Evolutionary conservation across 75 land plant species (phyloP).

Genomic region (Adiantum capillusveneris): DNA sequence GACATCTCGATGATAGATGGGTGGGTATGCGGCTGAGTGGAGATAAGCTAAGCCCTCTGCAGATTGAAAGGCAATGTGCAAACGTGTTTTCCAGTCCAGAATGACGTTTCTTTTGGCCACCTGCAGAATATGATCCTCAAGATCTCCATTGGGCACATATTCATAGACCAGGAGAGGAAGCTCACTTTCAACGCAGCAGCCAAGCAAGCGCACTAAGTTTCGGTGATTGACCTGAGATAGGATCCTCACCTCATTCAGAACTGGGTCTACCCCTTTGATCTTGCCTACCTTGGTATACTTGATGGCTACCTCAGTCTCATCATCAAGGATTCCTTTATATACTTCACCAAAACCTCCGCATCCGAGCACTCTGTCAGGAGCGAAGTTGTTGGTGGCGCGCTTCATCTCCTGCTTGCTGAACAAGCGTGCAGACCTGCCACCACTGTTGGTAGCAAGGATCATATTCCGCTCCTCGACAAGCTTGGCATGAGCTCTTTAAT

Average conservation of each 20-base stretch:
- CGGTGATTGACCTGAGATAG: slow-evolving; percentile 47
- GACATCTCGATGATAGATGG: slow-evolving; percentile 37
- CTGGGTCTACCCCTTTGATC: slow-evolving; percentile 37
- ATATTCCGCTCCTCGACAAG: slow-evolving; percentile 28
- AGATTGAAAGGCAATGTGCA: slow-evolving; percentile 25
- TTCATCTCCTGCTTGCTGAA: slow-evolving; percentile 52
- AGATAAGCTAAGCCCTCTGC: slow-evolving; percentile 30
- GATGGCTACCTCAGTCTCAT: slow-evolving; percentile 42
- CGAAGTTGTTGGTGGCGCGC: slow-evolving; percentile 45
- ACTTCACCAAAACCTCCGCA: slow-evolving; percentile 60
- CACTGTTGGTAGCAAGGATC: slow-evolving; percentile 32
- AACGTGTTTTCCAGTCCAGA: slow-evolving; percentile 26
- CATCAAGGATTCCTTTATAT: slow-evolving; percentile 42
- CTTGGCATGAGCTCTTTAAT: slow-evolving; percentile 18
- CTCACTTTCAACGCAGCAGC: slow-evolving; percentile 49
- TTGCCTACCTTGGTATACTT: slow-evolving; percentile 44
- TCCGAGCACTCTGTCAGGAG: slow-evolving; percentile 42
- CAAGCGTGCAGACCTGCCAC: slow-evolving; percentile 35
- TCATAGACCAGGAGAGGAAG: slow-evolving; percentile 50
- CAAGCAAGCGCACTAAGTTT: slow-evolving; percentile 46
- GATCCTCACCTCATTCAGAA: slow-evolving; percentile 46
- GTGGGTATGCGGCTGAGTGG: slow-evolving; percentile 26
- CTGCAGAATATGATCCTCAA: slow-evolving; percentile 30
- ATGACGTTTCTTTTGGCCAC: neutral
- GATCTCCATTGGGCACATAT: slow-evolving; percentile 47